phyloP scores from a whole-genome alignment of 768 basidiomycete genomes.

The Goffeauzyma gilvescens region DNA sequence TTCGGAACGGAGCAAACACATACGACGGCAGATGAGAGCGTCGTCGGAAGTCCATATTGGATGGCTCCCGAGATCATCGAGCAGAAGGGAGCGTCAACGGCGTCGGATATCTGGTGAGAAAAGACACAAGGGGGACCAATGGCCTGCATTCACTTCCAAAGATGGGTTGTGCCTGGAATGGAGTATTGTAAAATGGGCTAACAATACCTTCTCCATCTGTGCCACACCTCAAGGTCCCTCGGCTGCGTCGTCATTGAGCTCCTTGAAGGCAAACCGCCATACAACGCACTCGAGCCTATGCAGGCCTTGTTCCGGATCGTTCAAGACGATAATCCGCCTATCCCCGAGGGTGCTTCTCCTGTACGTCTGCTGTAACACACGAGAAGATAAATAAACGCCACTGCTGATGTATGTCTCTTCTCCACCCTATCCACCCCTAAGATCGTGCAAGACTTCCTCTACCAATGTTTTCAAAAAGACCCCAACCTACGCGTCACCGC shows the following conservation, averaged over 20 bases:
- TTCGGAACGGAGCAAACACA: background rate
- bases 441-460: slow-evolving; percentile 88
- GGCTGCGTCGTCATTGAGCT: slow-evolving; percentile 97
- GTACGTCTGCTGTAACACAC: slow-evolving; percentile 13
- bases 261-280: slow-evolving; percentile 76
- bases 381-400: background rate
- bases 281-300: slow-evolving; percentile 91
- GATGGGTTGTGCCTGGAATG: no score
- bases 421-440: no score
- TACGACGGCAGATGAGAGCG: slow-evolving; percentile 43
- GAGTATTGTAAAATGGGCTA: no score
- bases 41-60: slow-evolving; percentile 98
- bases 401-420: background rate
- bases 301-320: slow-evolving; percentile 96
- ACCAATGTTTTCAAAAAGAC: slow-evolving; percentile 97
- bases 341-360: slow-evolving; percentile 84
- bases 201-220: no score
- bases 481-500: slow-evolving; percentile 83
- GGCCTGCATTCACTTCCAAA: no score
- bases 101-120: slow-evolving; percentile 80
- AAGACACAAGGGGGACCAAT: no score
- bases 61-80: slow-evolving; percentile 99
- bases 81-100: slow-evolving; percentile 87
- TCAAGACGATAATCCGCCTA: slow-evolving; percentile 89
- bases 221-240: slow-evolving; percentile 45